Percentiles rank a stretch among this genome's conserved stretches.
Evolutionary conservation across 139 green algal species (phyloP).

Genomic region (Choricystis sp.): DNA sequence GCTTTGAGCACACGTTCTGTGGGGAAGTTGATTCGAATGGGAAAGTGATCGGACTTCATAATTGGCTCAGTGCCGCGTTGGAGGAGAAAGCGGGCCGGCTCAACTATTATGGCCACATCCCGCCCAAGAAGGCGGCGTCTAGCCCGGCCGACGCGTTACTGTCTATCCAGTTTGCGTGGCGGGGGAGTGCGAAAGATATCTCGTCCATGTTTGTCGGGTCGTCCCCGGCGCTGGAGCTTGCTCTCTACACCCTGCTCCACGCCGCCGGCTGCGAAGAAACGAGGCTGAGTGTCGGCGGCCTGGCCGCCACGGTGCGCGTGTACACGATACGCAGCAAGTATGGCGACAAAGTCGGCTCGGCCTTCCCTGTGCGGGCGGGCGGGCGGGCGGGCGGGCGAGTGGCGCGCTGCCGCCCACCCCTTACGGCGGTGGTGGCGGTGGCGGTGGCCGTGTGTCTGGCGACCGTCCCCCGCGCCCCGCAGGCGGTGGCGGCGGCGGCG

Average conservation of each 20-base stretch:
- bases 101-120: constrained; percentile 34
- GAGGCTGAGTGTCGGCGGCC: constrained; percentile 10
- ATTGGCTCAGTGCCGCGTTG: constrained; percentile 43
- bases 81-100: constrained; percentile 22
- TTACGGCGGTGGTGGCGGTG: background rate
- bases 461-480: too few species aligned
- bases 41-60: constrained; percentile 45
- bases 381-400: background rate
- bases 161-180: constrained; percentile 21
- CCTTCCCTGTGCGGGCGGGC: constrained; percentile 10
- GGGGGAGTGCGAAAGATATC: constrained; percentile 36
- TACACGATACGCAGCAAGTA: constrained; percentile 33
- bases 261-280: constrained; percentile 32
- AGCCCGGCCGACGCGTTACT: background rate
- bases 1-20: constrained; percentile 68
- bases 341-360: constrained; percentile 31
- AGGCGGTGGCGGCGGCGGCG: too few species aligned
- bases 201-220: constrained; percentile 49
- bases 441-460: background rate
- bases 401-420: too few species aligned
- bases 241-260: constrained; percentile 58
- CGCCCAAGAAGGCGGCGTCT: background rate
- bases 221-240: constrained; percentile 62
- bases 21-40: constrained; percentile 31
- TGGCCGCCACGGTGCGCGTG: constrained; percentile 10